These are phyloP conservation scores for Stephania cephalantha DNA, from an alignment of 164 flowering plant genomes.

Conservation along the genomic window DNA sequence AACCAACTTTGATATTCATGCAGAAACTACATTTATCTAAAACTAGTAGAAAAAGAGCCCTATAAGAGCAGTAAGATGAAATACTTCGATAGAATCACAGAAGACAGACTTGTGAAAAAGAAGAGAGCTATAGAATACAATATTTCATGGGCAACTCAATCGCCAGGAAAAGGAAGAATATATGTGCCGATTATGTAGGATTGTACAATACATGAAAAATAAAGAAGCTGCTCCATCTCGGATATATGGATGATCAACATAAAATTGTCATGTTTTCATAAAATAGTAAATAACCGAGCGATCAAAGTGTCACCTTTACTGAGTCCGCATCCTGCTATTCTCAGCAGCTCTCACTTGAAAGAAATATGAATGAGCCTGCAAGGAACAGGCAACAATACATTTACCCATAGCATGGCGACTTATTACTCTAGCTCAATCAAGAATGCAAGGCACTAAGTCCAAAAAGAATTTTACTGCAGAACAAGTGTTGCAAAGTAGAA, in stretches of 20 bases:
- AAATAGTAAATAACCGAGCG: too few species aligned
- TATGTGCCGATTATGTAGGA: background rate
- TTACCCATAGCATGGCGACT: background rate
- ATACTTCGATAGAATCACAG: background rate
- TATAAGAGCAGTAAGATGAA: background rate
- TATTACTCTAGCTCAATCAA: background rate
- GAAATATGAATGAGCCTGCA: constrained; percentile 60
- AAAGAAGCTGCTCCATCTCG: background rate
- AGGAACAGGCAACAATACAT: background rate
- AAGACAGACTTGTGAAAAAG: background rate
- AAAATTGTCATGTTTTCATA: background rate
- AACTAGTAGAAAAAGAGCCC: background rate
- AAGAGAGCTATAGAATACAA: too few species aligned
- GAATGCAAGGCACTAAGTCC: background rate
- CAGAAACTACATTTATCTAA: too few species aligned
- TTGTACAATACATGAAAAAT: background rate
- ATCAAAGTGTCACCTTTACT: constrained; percentile 11
- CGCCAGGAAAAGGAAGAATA: background rate
- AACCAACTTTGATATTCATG: too few species aligned
- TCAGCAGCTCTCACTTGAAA: constrained; percentile 54
- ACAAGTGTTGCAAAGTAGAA: background rate
- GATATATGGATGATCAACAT: background rate
- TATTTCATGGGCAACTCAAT: background rate
- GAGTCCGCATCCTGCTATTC: constrained; percentile 49
- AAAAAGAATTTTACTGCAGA: background rate